Evolutionary conservation across 768 basidiomycete species (phyloP), one percentile per base, ranked within the genome.

Genomic region (Lentinula detonsa): DNA sequence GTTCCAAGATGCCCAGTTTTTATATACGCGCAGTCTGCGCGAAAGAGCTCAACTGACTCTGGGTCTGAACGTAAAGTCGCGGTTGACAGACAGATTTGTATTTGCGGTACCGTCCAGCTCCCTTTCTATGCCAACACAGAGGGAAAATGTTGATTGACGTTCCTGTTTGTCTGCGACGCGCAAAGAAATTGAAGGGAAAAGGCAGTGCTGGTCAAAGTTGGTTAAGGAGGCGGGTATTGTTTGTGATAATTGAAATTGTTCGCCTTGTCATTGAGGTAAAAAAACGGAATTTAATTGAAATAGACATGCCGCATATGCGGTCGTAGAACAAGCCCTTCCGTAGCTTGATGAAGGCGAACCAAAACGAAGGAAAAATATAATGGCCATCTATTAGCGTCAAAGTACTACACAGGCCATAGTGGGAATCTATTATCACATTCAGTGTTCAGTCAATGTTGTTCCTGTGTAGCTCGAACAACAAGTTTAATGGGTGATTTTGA

Each of bases 91-190:
- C 39, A 11, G 55, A 11, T 23, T 28, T 23, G 40, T 43, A 35
- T 55, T 21, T 37, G 53, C 37, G 39, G 53, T 54, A n/a, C 5
- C 37, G 18, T 7, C 33, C 34, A 39, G 53, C 18, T 23, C 53
- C 34, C 53, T 54, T 39, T 54, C 13, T 18, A 39, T 48, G 21
- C 10, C 9, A 43, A 43, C 13, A 13, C 21, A 23, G 46, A 23
- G 46, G 5, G 10, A 15, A 54, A 54, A 39, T 10, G 53, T 18
- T 56, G 55, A 56, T 56, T 56, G 55, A 56, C 55, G 55, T 56
- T 40, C 23, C 55, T 31, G 16, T n/a, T 48, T 11, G 42, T 43
- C 42, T 43, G 42, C 42, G 18, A 55, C 16, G 55, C 40, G 40
- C 39, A 45, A 43, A 28, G 55, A 51, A 23, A 39, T 39, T 52